Conservation (phyloP, 2,329 filamentous ascomycete genomes). For the Clonostachys rosea region DNA sequence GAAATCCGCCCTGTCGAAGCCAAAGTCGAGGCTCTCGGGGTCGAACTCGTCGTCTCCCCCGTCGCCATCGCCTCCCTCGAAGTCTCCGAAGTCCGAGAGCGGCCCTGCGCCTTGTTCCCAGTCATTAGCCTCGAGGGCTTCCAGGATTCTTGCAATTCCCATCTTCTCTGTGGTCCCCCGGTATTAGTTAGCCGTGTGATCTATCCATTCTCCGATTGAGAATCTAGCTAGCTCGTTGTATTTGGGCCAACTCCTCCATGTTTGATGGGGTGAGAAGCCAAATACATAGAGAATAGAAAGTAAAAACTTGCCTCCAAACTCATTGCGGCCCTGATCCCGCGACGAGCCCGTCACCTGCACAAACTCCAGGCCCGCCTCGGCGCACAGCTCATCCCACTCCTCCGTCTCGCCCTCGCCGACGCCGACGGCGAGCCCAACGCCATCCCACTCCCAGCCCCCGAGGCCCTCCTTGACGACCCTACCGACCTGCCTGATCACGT, state of each 20-base stretch:
- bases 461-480: slow-evolving; percentile 46
- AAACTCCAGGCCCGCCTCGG: slow-evolving; percentile 56
- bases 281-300: neutral
- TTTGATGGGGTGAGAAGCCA: neutral
- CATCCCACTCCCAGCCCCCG: slow-evolving; percentile 61
- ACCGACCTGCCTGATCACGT: slow-evolving; percentile 46
- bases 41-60: slow-evolving; percentile 29
- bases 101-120: slow-evolving; percentile 38
- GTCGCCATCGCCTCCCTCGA: slow-evolving; percentile 19
- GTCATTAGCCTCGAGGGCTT: slow-evolving; percentile 63
- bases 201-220: no score
- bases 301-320: slow-evolving; percentile 46
- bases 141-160: slow-evolving; percentile 52
- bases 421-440: slow-evolving; percentile 55
- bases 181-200: neutral
- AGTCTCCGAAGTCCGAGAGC: slow-evolving; percentile 21
- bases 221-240: no score
- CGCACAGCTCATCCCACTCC: slow-evolving; percentile 58
- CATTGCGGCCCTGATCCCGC: slow-evolving; percentile 35
- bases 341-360: slow-evolving; percentile 41
- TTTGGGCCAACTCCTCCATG: neutral
- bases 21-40: slow-evolving; percentile 43
- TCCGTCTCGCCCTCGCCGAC: slow-evolving; percentile 45
- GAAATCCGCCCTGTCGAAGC: slow-evolving; percentile 48
- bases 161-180: slow-evolving; percentile 40